Percentiles rank a stretch among this genome's conserved stretches.
phyloP scores from a whole-genome alignment of 2,329 filamentous ascomycete genomes.

The Lachnellula occidentalis region DNA sequence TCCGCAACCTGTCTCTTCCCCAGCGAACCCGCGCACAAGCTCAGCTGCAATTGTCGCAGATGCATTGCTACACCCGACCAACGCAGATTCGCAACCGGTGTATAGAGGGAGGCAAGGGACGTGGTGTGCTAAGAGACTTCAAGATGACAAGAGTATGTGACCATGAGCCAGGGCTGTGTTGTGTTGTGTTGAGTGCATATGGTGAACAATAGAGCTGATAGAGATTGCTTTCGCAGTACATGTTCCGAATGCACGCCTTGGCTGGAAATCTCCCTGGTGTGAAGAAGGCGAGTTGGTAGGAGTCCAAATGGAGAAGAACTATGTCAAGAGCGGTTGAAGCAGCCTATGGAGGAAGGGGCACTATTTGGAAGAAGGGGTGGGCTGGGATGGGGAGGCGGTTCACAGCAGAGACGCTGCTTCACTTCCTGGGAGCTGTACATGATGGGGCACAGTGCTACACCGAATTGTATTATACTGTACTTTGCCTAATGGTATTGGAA shows the following conservation, averaged over 20 bases:
- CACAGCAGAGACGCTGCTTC: too few species aligned
- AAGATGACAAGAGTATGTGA: constrained; percentile 78
- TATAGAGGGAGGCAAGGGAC: constrained; percentile 81
- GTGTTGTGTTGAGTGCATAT: background rate
- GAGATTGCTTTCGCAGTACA: constrained; percentile 56
- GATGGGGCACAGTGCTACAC: background rate
- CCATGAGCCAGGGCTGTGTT: background rate
- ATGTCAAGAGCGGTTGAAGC: background rate
- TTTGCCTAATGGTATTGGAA: too few species aligned
- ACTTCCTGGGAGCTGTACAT: background rate
- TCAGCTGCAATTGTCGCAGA: constrained; percentile 86
- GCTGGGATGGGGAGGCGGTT: too few species aligned
- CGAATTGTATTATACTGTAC: background rate
- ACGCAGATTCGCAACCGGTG: constrained; percentile 95
- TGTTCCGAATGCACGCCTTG: constrained; percentile 86
- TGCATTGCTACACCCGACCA: constrained; percentile 91
- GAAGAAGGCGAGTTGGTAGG: constrained; percentile 92
- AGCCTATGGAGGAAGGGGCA: background rate
- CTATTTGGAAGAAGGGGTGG: too few species aligned
- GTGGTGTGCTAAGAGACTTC: constrained; percentile 90
- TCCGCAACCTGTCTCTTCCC: constrained; percentile 85
- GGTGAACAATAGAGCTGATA: constrained; percentile 15
- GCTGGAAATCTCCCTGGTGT: constrained; percentile 84
- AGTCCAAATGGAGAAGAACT: background rate
- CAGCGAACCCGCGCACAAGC: constrained; percentile 80